Conservation (phyloP, 2,329 filamentous ascomycete genomes). For the Corynespora cassiicola region DNA sequence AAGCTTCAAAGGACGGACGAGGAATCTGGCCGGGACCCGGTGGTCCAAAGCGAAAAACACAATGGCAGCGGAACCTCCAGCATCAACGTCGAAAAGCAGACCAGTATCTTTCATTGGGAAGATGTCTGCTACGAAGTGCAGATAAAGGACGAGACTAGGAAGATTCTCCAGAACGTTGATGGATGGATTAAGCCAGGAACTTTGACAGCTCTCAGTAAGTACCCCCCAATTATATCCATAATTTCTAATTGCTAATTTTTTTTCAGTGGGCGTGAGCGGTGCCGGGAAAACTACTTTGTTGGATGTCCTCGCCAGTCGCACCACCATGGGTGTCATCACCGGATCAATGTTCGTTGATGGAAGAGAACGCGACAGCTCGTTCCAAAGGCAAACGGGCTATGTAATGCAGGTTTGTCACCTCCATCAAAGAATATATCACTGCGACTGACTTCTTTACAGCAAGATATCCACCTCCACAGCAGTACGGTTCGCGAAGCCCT, state of each 20-base stretch:
- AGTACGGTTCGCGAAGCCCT: constrained; percentile 5
- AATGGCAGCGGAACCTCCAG: constrained; percentile 33
- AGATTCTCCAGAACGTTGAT: constrained; percentile 59
- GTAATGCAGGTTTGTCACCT: constrained; percentile 70
- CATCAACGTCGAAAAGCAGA: constrained; percentile 39
- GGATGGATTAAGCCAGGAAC: constrained; percentile 63
- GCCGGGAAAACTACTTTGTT: constrained; percentile 89
- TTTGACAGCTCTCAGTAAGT: constrained; percentile 50
- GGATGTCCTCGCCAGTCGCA: constrained; percentile 67
- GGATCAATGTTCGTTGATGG: constrained; percentile 36
- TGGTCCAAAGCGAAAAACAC: constrained; percentile 33
- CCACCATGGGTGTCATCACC: constrained; percentile 33
- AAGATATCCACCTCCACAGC: constrained; percentile 12
- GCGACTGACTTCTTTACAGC: constrained; percentile 6
- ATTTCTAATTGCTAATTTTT: too few species aligned
- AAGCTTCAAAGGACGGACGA: constrained; percentile 39
- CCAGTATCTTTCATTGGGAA: constrained; percentile 43
- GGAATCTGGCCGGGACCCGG: constrained; percentile 41
- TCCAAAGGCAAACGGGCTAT: constrained; percentile 88
- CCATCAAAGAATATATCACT: too few species aligned
- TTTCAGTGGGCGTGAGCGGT: constrained; percentile 84
- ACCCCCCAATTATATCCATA: too few species aligned
- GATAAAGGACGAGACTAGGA: constrained; percentile 49
- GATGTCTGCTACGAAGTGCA: constrained; percentile 32
- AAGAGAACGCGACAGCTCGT: constrained; percentile 68